phyloP scores from a whole-genome alignment of 2,329 filamentous ascomycete genomes.

The Penicillium brevicompactum region DNA sequence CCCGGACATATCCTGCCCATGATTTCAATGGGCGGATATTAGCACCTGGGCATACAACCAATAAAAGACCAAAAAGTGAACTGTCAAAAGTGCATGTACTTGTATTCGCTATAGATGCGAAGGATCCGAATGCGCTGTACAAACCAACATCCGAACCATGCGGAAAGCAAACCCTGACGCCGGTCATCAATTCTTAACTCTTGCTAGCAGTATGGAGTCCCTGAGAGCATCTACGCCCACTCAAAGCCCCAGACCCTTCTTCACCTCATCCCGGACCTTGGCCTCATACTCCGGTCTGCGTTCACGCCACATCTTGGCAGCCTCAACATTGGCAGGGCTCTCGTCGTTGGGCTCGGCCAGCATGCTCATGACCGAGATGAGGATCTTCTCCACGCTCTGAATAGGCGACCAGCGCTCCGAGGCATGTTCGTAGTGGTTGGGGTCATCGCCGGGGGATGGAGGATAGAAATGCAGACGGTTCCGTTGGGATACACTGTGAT shows the following conservation, averaged over 20 bases:
- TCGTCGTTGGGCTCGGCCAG: conserved; percentile 96
- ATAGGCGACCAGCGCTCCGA: conserved; percentile 96
- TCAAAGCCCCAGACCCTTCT: conserved; percentile 75
- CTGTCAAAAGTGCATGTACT: conserved; percentile 1
- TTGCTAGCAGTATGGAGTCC: background rate
- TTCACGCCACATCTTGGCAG: conserved; percentile 94
- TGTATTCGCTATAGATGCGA: conserved; percentile 11
- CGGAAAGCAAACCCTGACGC: conserved; percentile 23
- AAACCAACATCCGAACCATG: conserved; percentile 19
- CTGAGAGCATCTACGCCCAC: background rate
- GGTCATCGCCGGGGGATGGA: conserved; percentile 96
- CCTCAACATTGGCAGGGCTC: conserved; percentile 93
- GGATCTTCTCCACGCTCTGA: conserved; percentile 95
- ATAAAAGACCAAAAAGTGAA: background rate
- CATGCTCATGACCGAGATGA: conserved; percentile 98
- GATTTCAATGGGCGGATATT: background rate
- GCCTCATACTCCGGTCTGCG: conserved; percentile 79
- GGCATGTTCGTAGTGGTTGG: conserved; percentile 96
- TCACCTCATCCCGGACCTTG: conserved; percentile 79
- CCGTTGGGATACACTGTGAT: conserved; percentile 81
- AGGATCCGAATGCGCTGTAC: conserved; percentile 17
- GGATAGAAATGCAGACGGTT: conserved; percentile 95
- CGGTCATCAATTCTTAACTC: conserved; percentile 24
- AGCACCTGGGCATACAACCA: background rate
- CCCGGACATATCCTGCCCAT: no score